A percentile compares a stretch with the other conserved stretches of the same genome.
Evolutionary conservation across 75 land plant species (phyloP).

Genomic region (Pinus taeda): DNA sequence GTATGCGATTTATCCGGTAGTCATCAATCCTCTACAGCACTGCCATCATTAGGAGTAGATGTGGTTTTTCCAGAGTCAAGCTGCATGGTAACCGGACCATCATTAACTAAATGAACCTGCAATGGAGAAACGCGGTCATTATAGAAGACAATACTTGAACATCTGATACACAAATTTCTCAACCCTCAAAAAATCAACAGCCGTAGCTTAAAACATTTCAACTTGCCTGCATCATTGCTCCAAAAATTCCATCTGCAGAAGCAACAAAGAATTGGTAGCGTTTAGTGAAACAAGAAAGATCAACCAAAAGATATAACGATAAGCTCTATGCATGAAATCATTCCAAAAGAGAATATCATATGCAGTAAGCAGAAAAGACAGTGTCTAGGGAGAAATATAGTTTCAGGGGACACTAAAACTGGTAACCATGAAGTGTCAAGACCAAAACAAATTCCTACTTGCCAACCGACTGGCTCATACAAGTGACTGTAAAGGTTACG

Average conservation of each 20-base stretch:
- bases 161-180: neutral
- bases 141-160: neutral
- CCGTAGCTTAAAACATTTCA: neutral
- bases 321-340: neutral
- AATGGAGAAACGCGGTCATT: neutral
- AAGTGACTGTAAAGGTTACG: no score
- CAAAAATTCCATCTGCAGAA: constrained; percentile 35
- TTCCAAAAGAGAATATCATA: no score
- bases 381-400: no score
- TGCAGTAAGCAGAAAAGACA: no score
- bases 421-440: no score
- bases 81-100: constrained; percentile 43
- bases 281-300: constrained; percentile 1
- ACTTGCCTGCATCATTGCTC: constrained; percentile 36
- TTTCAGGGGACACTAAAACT: no score
- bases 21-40: neutral
- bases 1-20: neutral
- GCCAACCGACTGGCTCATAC: no score
- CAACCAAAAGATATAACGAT: neutral
- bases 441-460: no score
- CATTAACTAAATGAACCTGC: constrained; percentile 49
- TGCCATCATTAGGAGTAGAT: neutral
- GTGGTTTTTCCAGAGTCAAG: constrained; percentile 22
- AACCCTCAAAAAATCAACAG: neutral
- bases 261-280: neutral